phyloP scores from a whole-genome alignment of 2,329 filamentous ascomycete genomes.

The Hawksworthiomyces lignivorus region DNA sequence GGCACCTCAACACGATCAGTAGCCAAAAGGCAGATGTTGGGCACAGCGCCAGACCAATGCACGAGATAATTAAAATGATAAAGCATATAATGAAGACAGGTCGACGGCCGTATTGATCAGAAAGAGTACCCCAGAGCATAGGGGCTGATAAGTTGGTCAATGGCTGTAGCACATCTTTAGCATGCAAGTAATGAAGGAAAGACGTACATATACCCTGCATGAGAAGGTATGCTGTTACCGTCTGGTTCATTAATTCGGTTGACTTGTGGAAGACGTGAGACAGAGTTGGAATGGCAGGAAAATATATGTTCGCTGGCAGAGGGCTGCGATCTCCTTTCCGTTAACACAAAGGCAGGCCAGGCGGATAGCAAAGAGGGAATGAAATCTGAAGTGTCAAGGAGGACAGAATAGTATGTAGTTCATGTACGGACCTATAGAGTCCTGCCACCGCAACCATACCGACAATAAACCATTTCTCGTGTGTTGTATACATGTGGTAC shows the following conservation, averaged over 20 bases:
- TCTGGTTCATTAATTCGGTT: conserved; percentile 24
- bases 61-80: conserved; percentile 23
- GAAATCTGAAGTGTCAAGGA: too few relatives aligned
- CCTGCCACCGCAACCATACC: conserved; percentile 21
- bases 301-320: conserved; percentile 27
- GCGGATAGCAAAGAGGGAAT: not conserved
- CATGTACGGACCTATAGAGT: conserved; percentile 13
- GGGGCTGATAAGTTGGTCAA: conserved; percentile 14
- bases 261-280: conserved; percentile 21
- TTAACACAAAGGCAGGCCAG: not conserved
- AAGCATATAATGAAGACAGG: conserved; percentile 24
- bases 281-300: conserved; percentile 24
- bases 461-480: conserved; percentile 22
- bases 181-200: not conserved
- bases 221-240: conserved; percentile 25
- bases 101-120: conserved; percentile 25
- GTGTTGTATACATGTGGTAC: conserved; percentile 19
- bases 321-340: conserved; percentile 16
- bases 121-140: conserved; percentile 28
- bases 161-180: not conserved
- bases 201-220: conserved; percentile 22
- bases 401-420: not conserved
- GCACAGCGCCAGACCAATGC: conserved; percentile 26
- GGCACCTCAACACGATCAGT: conserved; percentile 22
- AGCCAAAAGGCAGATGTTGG: conserved; percentile 25